Percentiles rank a stretch among this genome's conserved stretches.
phyloP scores from a whole-genome alignment of 305 asterid genomes.

The Rubia peregrina region DNA sequence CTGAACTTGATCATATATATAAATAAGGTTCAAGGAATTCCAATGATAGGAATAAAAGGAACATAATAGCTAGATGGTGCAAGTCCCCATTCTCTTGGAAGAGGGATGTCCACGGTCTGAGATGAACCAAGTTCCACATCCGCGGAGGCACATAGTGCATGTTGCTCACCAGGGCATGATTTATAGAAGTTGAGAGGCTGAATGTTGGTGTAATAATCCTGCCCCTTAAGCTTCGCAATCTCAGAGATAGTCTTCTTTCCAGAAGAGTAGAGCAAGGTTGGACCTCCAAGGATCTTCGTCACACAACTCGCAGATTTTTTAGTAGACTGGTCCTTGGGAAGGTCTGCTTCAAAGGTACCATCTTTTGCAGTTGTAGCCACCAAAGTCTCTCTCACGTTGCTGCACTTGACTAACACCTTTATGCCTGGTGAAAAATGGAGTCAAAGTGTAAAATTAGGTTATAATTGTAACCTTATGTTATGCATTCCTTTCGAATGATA shows the following conservation, averaged over 20 bases:
- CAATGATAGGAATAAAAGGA: conserved; percentile 77
- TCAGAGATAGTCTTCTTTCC: conserved; percentile 22
- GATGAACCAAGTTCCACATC: conserved; percentile 49
- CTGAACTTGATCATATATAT: background rate
- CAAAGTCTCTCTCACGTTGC: conserved; percentile 36
- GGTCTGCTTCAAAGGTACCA: conserved; percentile 47
- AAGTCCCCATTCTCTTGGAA: conserved; percentile 82
- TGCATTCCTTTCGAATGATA: too few species aligned
- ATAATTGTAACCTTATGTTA: too few species aligned
- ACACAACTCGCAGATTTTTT: conserved; percentile 28
- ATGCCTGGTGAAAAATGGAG: conserved; percentile 28
- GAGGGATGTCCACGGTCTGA: conserved; percentile 69
- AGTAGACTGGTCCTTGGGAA: conserved; percentile 38
- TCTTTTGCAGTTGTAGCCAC: conserved; percentile 46
- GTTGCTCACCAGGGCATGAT: conserved; percentile 34
- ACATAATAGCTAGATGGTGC: conserved; percentile 71
- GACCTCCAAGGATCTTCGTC: conserved; percentile 80
- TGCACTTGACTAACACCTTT: conserved; percentile 62
- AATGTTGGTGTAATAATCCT: conserved; percentile 32
- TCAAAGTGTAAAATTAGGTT: too few species aligned
- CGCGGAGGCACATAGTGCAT: conserved; percentile 33
- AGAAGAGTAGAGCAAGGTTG: conserved; percentile 42
- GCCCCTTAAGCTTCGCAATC: conserved; percentile 25
- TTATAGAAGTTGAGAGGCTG: conserved; percentile 55
- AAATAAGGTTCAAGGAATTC: conserved; percentile 48